A percentile compares a stretch with the other conserved stretches of the same genome.
phyloP scores from a whole-genome alignment of 1,284 basidiomycete species.

The Xanthoconium separans region DNA sequence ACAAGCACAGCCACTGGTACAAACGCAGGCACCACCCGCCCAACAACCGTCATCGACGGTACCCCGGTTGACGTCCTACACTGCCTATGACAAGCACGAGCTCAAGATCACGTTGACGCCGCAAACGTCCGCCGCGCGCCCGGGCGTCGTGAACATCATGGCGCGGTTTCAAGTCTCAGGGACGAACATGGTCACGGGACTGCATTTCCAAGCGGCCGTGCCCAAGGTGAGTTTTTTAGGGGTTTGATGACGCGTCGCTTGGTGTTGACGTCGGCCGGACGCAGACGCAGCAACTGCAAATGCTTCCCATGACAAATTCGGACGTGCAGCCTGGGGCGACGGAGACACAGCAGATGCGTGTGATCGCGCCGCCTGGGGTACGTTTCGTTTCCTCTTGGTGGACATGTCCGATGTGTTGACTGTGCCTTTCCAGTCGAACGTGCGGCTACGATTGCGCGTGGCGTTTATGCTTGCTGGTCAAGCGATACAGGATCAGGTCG shows the following conservation, averaged over 20 bases:
- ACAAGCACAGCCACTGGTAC: constrained; percentile 33
- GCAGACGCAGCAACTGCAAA: constrained; percentile 95
- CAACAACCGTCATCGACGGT: constrained; percentile 40
- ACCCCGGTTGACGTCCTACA: constrained; percentile 69
- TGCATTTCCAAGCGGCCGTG: constrained; percentile 98
- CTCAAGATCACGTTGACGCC: constrained; percentile 90
- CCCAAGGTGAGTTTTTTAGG: constrained; percentile 71
- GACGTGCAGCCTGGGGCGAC: constrained; percentile 74
- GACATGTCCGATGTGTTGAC: constrained; percentile 7
- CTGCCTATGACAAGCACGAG: constrained; percentile 90
- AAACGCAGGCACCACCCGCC: constrained; percentile 33
- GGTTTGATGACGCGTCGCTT: not conserved
- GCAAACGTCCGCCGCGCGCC: constrained; percentile 72
- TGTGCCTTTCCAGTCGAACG: constrained; percentile 55
- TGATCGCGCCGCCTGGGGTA: constrained; percentile 86
- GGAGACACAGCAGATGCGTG: constrained; percentile 95
- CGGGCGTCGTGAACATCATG: constrained; percentile 87
- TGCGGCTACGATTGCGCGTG: constrained; percentile 87
- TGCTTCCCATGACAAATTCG: constrained; percentile 94
- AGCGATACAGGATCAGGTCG: constrained; percentile 87
- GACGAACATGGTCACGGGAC: constrained; percentile 47
- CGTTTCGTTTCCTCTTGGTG: constrained; percentile 35
- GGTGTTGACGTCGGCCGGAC: constrained; percentile 1
- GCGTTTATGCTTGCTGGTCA: constrained; percentile 71
- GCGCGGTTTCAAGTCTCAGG: constrained; percentile 83